Base-by-base conservation (phyloP, 1,284 basidiomycete genomes). In the Irpex sp. region DNA sequence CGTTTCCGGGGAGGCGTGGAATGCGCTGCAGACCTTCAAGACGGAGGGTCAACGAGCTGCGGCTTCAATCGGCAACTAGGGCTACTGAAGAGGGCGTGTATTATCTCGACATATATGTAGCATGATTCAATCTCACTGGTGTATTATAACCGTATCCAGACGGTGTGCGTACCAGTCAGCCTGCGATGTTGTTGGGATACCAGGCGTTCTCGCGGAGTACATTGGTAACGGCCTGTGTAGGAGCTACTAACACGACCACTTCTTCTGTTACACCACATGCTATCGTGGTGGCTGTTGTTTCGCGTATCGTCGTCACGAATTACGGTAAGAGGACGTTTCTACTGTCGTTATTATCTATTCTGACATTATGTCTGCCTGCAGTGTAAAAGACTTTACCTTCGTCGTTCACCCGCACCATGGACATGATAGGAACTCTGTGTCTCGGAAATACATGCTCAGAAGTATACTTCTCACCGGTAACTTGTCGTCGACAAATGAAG, bases 1-100 rank as follows among this genome's bases (percentile, higher is more conserved):
- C 19, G 78, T 78, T 37, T 86, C 85, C 31, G 94, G 95, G 1
- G 84, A 81, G 38, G 94, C 94, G 8, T 89, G 87, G 85, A 76
- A 81, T 62, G 93, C 93, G 4, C 78, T 96, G 57, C 77, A 82
- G 62, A 74, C 72, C 49, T 89, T 89, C 73, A 78, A 80, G 15
- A 67, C 72, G 49, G 71, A 65, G 15, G 72, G 72, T 4, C 48
- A 51, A 34, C 36, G 57, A 11, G 64, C 64, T 26, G 61, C 64
- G 15, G 59, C 54, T 26, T 19, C 54, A 11, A 9, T 36, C 11
- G 11, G 34, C 11, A 26, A 56, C 13, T 56, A 56, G 54, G 2
- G 54, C 6, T 15, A 15, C 31, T 7, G 54, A 15, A 34, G 6
- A 17, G 19, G 7, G 9, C 9, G 13, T 36, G 54, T 34, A 56